Evolutionary conservation across 78 protist genomes (phyloP).

Genomic region (Polysphondylium violaceum): DNA sequence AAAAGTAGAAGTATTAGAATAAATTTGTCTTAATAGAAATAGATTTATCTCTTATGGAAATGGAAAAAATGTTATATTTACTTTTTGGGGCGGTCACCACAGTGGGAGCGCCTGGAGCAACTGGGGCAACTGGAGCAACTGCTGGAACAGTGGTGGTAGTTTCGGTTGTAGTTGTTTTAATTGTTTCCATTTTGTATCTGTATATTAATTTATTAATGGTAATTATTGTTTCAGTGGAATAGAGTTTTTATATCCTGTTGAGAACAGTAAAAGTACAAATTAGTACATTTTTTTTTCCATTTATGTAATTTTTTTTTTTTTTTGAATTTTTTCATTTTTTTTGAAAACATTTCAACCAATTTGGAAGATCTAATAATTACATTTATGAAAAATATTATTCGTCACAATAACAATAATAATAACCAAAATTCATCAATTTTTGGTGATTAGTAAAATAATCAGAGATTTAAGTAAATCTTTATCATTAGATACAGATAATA

Average conservation of each 20-base stretch:
- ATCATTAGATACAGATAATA: too few relatives aligned
- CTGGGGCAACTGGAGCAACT: neutral
- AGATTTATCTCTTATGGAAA: neutral
- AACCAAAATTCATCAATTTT: too few relatives aligned
- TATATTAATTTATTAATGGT: slow-evolving; percentile 1
- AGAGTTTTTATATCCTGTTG: too few relatives aligned
- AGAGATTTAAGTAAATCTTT: too few relatives aligned
- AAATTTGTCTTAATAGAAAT: neutral
- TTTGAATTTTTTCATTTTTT: neutral
- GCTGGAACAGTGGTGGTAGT: neutral
- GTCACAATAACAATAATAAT: too few relatives aligned
- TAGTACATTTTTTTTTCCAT: too few relatives aligned
- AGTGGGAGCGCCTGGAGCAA: neutral
- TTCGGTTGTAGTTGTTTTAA: slow-evolving; percentile 1
- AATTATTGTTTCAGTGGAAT: neutral
- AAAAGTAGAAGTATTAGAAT: neutral
- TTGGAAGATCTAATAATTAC: neutral
- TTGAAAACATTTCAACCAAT: neutral
- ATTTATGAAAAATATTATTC: too few relatives aligned
- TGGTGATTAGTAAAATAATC: too few relatives aligned
- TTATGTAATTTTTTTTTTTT: neutral
- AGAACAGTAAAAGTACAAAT: too few relatives aligned
- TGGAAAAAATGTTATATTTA: neutral
- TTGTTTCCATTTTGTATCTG: slow-evolving; percentile 6
- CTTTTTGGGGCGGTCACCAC: neutral